Percentiles rank a stretch among this genome's conserved stretches.
Conservation (phyloP, 2,329 filamentous ascomycete genomes). For the Apiospora saccharicola region DNA sequence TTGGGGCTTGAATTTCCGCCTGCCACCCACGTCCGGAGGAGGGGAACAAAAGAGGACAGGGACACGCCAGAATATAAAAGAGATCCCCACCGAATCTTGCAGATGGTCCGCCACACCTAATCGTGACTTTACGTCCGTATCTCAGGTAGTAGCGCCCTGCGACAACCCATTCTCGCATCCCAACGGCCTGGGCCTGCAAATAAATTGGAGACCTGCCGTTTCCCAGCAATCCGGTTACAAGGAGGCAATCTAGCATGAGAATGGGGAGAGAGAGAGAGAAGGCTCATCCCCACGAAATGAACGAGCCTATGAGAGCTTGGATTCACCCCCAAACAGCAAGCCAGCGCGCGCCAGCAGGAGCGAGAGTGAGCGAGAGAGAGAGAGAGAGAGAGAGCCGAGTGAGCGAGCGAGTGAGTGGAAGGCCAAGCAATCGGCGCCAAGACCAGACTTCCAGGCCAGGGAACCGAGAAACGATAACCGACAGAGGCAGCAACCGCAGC, state of each 20-base stretch:
- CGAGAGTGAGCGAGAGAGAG: not conserved
- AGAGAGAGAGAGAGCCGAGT: not conserved
- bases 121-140: conserved; percentile 39
- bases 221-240: conserved; percentile 34
- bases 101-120: conserved; percentile 35
- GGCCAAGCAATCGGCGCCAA: conserved; percentile 30
- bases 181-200: conserved; percentile 30
- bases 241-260: conserved; percentile 37
- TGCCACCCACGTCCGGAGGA: not conserved
- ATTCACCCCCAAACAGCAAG: conserved; percentile 32
- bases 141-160: conserved; percentile 26
- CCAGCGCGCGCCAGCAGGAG: conserved; percentile 10
- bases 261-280: conserved; percentile 15
- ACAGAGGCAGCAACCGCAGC: not conserved
- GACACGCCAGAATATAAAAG: conserved; percentile 42
- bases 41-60: not conserved
- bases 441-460: conserved; percentile 28
- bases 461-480: not conserved
- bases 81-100: conserved; percentile 32
- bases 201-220: conserved; percentile 34
- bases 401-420: not conserved
- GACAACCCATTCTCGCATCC: conserved; percentile 25
- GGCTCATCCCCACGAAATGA: conserved; percentile 29
- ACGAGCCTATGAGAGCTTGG: conserved; percentile 37
- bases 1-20: conserved; percentile 24